Conservation (phyloP, 2,329 filamentous ascomycete species). For the Colletotrichum graminicola region DNA sequence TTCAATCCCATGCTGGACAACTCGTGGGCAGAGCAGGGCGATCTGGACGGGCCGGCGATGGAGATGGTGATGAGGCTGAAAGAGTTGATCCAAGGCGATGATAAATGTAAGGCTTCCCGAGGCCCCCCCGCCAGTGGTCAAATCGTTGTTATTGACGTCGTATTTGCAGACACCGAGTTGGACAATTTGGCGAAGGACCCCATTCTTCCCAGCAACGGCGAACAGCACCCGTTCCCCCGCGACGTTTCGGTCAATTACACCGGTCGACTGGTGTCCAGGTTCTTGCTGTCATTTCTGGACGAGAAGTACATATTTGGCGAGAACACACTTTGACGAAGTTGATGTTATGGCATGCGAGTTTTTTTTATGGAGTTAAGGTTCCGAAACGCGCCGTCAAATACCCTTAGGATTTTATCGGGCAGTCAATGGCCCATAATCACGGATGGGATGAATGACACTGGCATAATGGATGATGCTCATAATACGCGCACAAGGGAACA, state of each 20-base stretch:
- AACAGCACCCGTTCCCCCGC: conserved; percentile 60
- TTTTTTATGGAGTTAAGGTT: neutral
- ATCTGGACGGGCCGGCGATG: conserved; percentile 60
- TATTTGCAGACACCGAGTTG: conserved; percentile 54
- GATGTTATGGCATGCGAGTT: neutral
- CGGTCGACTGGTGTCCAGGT: conserved; percentile 65
- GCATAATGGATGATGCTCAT: neutral
- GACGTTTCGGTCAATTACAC: conserved; percentile 65
- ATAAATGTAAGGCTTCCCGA: conserved; percentile 56
- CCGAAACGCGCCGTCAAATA: conserved; percentile 2
- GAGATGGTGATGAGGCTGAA: conserved; percentile 62
- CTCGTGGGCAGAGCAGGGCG: conserved; percentile 55
- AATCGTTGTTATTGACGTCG: neutral
- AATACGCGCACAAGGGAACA: neutral
- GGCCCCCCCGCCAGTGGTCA: neutral
- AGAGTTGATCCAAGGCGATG: conserved; percentile 56
- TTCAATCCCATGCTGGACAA: conserved; percentile 69
- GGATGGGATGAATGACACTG: neutral
- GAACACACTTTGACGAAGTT: neutral
- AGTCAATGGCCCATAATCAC: neutral
- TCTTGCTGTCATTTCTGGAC: conserved; percentile 66
- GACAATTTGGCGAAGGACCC: conserved; percentile 61
- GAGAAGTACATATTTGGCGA: conserved; percentile 61
- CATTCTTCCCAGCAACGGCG: conserved; percentile 57
- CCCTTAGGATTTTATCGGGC: neutral